These are phyloP conservation scores for Kwoniella sp. DNA, from an alignment of 768 basidiomycete species.

Conservation along the genomic window DNA sequence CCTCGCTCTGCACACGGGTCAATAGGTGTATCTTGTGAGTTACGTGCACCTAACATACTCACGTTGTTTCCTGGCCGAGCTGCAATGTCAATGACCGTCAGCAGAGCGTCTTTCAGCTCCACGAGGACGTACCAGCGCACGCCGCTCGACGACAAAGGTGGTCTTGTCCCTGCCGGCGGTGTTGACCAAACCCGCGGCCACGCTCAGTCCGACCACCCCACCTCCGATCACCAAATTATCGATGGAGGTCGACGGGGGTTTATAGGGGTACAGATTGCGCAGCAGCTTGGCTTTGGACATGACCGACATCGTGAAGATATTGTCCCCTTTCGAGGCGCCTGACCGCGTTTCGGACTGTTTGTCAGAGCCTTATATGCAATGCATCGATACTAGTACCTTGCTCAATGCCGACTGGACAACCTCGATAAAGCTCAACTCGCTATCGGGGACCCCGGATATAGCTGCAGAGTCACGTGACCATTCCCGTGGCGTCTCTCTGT, in stretches of 20 bases:
- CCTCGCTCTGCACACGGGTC: slow-evolving; percentile 81
- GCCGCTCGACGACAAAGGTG: slow-evolving; percentile 77
- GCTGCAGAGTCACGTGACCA: too few relatives aligned
- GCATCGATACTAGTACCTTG: too few relatives aligned
- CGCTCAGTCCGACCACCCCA: slow-evolving; percentile 80
- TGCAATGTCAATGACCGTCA: slow-evolving; percentile 8
- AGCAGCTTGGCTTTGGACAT: slow-evolving; percentile 6
- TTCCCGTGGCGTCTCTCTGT: too few relatives aligned
- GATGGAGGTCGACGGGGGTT: slow-evolving; percentile 64
- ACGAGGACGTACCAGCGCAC: slow-evolving; percentile 53
- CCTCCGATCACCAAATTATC: slow-evolving; percentile 87
- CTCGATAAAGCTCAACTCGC: too few relatives aligned
- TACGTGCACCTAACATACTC: too few relatives aligned
- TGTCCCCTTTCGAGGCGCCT: too few relatives aligned
- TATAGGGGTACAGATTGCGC: slow-evolving; percentile 29
- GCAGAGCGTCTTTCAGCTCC: background rate
- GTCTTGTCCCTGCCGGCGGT: slow-evolving; percentile 63
- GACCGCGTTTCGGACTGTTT: background rate
- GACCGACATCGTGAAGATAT: background rate
- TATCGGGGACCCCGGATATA: too few relatives aligned
- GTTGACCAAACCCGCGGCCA: slow-evolving; percentile 66
- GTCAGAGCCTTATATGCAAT: too few relatives aligned
- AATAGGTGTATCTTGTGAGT: too few relatives aligned
- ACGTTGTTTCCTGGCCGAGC: slow-evolving; percentile 80
- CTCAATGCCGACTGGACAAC: too few relatives aligned